Percentiles rank a stretch among this genome's conserved stretches.
Conservation (phyloP, 306 rosid species). For the Trifolium repens region DNA sequence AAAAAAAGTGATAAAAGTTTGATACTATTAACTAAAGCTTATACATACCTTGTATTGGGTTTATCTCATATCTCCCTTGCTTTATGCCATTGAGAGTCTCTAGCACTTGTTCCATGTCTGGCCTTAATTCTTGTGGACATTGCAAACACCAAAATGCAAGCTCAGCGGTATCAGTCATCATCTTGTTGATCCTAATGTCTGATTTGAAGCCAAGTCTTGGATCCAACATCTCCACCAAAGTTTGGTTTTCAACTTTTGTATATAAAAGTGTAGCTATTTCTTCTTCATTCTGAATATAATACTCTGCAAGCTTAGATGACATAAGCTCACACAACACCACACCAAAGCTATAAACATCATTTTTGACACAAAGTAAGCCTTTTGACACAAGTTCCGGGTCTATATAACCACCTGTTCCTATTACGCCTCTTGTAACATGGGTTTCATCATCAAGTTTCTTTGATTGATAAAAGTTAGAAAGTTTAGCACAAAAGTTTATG, state of each 20-base stretch:
- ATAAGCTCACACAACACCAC: constrained; percentile 39
- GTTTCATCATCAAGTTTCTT: constrained; percentile 10
- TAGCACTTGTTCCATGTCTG: constrained; percentile 37
- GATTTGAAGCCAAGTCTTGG: constrained; percentile 31
- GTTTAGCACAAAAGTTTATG: constrained; percentile 31
- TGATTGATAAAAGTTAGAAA: constrained; percentile 6
- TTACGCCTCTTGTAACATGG: background rate
- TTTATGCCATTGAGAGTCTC: constrained; percentile 21
- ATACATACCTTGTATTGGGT: background rate
- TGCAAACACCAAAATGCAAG: constrained; percentile 31
- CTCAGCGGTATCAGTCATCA: constrained; percentile 26
- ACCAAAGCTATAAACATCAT: constrained; percentile 43
- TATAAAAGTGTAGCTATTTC: background rate
- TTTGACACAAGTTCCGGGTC: constrained; percentile 34
- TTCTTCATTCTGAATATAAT: background rate
- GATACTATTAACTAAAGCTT: background rate
- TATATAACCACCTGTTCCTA: constrained; percentile 28
- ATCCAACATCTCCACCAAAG: constrained; percentile 20
- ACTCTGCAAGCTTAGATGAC: constrained; percentile 15
- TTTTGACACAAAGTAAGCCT: constrained; percentile 18
- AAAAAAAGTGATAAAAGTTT: background rate
- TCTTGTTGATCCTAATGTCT: background rate
- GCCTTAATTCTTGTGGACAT: constrained; percentile 33
- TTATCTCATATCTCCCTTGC: constrained; percentile 12
- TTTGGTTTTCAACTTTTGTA: constrained; percentile 10